Evolutionary conservation across 2,329 filamentous ascomycete species (phyloP).

Genomic region (Dactylellina haptotyla): DNA sequence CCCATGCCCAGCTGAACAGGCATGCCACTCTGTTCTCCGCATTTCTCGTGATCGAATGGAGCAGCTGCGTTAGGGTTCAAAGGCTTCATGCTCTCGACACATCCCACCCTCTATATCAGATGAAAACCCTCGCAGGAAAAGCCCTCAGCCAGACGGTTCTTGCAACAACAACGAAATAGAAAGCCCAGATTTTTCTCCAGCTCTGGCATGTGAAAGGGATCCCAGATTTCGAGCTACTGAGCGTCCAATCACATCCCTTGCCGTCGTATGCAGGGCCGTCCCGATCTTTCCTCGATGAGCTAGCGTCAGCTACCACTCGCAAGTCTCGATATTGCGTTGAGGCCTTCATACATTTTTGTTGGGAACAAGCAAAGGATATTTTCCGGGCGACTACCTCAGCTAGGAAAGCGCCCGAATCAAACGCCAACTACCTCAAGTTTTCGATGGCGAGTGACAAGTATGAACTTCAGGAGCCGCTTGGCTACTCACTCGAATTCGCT

Average conservation of each 20-base stretch:
- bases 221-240: constrained; percentile 17
- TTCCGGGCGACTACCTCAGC: constrained; percentile 3
- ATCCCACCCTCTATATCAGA: constrained; percentile 44
- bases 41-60: constrained; percentile 22
- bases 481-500: too few species aligned
- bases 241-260: constrained; percentile 32
- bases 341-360: constrained; percentile 34
- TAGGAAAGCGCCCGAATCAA: constrained; percentile 20
- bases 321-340: constrained; percentile 28
- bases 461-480: too few species aligned
- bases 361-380: constrained; percentile 31
- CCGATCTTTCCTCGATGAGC: constrained; percentile 46
- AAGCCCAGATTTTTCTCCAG: neutral
- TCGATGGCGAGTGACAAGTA: too few species aligned
- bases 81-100: constrained; percentile 14
- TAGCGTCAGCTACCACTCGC: constrained; percentile 30
- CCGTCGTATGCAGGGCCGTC: constrained; percentile 47
- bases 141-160: constrained; percentile 3
- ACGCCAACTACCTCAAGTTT: neutral
- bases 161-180: neutral
- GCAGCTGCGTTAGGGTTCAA: constrained; percentile 12
- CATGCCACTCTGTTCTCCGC: constrained; percentile 37
- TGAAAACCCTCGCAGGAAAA: constrained; percentile 22
- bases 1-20: neutral
- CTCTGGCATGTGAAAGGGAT: constrained; percentile 44